A percentile compares a stretch with the other conserved stretches of the same genome.
phyloP scores from a whole-genome alignment of 2,329 filamentous ascomycete species.

The Fusarium sp. region DNA sequence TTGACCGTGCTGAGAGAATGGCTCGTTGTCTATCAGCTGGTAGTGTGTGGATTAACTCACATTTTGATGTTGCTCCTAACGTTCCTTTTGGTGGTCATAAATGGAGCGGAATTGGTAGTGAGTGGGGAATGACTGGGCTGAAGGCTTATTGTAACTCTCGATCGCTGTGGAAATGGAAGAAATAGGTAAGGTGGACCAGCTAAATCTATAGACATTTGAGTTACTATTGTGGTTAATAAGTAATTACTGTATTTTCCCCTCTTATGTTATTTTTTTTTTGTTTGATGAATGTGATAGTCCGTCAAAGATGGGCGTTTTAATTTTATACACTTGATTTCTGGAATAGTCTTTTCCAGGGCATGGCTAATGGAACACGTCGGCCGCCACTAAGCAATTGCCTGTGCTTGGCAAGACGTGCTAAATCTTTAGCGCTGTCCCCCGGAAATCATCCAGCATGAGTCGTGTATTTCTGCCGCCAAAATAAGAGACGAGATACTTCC shows the following conservation, averaged over 20 bases:
- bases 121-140: slow-evolving; percentile 8
- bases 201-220: neutral
- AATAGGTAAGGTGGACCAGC: neutral
- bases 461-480: neutral
- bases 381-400: neutral
- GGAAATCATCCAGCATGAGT: rapidly evolving
- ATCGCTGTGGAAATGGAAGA: neutral
- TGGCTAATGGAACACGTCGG: neutral
- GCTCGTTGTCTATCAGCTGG: neutral
- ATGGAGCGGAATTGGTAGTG: slow-evolving; percentile 8
- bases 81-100: slow-evolving; percentile 15
- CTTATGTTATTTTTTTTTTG: too few species aligned
- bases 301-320: neutral
- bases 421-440: neutral
- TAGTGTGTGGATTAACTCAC: slow-evolving; percentile 14
- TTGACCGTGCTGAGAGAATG: neutral
- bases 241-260: too few species aligned
- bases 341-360: rapidly evolving
- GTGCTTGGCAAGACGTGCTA: neutral
- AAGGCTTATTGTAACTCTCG: neutral
- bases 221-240: neutral
- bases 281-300: neutral
- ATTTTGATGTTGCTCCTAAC: slow-evolving; percentile 1
- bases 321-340: neutral
- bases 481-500: neutral